These are phyloP conservation scores for Pyrus betulifolia DNA, from an alignment of 306 rosid species.

Conservation along the genomic window DNA sequence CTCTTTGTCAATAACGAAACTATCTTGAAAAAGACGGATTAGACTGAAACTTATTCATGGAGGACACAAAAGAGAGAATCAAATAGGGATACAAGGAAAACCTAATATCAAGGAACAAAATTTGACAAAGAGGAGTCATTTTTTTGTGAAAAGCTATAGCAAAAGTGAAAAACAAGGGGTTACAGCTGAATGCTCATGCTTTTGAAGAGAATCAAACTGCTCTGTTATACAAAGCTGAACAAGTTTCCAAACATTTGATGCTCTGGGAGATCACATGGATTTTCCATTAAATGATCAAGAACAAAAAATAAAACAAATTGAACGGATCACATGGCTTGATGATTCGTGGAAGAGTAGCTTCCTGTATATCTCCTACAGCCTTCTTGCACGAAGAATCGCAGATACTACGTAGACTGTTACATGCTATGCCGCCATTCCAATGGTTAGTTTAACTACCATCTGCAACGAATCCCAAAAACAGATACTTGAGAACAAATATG, in stretches of 20 bases:
- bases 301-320: background rate
- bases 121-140: too few relatives aligned
- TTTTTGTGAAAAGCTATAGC: background rate
- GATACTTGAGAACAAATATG: background rate
- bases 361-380: background rate
- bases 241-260: background rate
- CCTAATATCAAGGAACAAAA: too few relatives aligned
- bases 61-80: too few relatives aligned
- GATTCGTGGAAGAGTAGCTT: background rate
- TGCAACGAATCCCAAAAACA: background rate
- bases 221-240: slow-evolving; percentile 5
- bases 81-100: too few relatives aligned
- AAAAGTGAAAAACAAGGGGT: background rate
- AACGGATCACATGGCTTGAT: background rate
- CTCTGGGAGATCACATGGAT: background rate
- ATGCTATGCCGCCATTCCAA: background rate
- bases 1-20: too few relatives aligned
- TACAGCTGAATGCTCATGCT: background rate
- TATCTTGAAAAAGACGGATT: too few relatives aligned
- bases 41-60: too few relatives aligned
- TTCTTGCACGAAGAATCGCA: background rate
- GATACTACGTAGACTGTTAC: background rate
- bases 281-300: slow-evolving; percentile 2
- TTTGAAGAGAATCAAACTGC: background rate
- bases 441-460: slow-evolving; percentile 4